Conservation (phyloP, 2,329 filamentous ascomycete genomes). For the Teratosphaeria destructans region DNA sequence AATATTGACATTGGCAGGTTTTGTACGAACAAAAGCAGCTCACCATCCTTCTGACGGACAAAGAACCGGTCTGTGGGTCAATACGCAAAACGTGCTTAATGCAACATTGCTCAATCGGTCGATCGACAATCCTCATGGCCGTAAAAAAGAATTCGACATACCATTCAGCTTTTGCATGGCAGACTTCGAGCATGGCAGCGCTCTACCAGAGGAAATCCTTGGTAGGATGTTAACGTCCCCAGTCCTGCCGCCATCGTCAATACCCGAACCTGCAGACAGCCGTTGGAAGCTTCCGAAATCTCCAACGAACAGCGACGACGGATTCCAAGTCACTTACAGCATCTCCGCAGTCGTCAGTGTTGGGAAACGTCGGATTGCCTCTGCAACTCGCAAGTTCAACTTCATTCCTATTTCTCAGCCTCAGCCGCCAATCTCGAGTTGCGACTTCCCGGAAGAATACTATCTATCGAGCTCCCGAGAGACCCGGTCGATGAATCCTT, state of each 20-base stretch:
- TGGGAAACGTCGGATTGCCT: neutral
- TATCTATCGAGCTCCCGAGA: neutral
- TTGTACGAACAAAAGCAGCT: neutral
- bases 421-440: neutral
- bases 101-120: neutral
- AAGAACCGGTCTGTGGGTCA: neutral
- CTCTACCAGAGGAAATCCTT: neutral
- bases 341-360: neutral
- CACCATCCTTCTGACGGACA: neutral
- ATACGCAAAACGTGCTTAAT: neutral
- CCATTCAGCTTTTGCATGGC: neutral
- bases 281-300: neutral
- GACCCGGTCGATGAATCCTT: neutral
- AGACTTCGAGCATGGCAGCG: neutral
- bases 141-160: neutral
- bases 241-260: neutral
- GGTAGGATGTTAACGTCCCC: neutral
- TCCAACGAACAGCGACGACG: neutral
- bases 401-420: neutral
- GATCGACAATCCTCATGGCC: neutral
- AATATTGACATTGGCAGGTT: neutral
- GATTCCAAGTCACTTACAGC: neutral
- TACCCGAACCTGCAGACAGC: neutral
- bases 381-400: neutral
- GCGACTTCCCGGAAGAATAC: neutral